phyloP scores from a whole-genome alignment of 176 grass and related monocot species.

The Carex parvula region DNA sequence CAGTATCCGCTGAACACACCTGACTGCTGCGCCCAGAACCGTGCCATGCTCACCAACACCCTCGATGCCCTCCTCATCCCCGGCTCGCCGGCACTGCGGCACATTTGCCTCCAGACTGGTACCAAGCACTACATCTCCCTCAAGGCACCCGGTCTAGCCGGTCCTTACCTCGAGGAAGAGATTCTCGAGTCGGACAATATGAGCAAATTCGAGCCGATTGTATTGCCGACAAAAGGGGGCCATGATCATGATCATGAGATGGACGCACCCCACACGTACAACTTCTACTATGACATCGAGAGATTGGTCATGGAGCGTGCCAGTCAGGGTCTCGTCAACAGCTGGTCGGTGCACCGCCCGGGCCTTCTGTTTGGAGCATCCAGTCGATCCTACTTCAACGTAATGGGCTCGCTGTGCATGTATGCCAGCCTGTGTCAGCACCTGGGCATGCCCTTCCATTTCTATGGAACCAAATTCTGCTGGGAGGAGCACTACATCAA shows the following conservation, averaged over 20 bases:
- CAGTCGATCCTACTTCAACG: slow-evolving; percentile 29
- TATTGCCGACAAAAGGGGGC: not conserved
- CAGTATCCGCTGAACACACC: slow-evolving; percentile 27
- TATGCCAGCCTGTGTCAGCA: slow-evolving; percentile 32
- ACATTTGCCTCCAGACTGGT: slow-evolving; percentile 34
- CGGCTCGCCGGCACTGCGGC: not conserved
- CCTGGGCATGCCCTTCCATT: slow-evolving; percentile 29
- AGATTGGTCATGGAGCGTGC: not conserved
- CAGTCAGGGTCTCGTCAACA: not conserved
- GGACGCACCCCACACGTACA: not conserved
- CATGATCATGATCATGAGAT: not conserved
- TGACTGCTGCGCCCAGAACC: slow-evolving; percentile 33
- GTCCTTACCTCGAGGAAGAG: slow-evolving; percentile 29
- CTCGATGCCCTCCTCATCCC: slow-evolving; percentile 23
- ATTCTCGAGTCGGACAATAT: not conserved
- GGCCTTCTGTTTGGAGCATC: slow-evolving; percentile 32
- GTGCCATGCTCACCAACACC: slow-evolving; percentile 28
- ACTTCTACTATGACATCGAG: slow-evolving; percentile 34
- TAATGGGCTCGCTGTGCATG: slow-evolving; percentile 28
- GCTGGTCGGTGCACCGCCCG: slow-evolving; percentile 38
- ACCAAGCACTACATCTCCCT: slow-evolving; percentile 38
- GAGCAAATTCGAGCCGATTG: not conserved
- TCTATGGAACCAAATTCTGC: slow-evolving; percentile 27
- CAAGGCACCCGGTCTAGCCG: not conserved
- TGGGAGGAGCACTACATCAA: slow-evolving; percentile 37